Evolutionary conservation across 2,329 filamentous ascomycete species (phyloP).

Genomic region (Colletotrichum orbiculare): DNA sequence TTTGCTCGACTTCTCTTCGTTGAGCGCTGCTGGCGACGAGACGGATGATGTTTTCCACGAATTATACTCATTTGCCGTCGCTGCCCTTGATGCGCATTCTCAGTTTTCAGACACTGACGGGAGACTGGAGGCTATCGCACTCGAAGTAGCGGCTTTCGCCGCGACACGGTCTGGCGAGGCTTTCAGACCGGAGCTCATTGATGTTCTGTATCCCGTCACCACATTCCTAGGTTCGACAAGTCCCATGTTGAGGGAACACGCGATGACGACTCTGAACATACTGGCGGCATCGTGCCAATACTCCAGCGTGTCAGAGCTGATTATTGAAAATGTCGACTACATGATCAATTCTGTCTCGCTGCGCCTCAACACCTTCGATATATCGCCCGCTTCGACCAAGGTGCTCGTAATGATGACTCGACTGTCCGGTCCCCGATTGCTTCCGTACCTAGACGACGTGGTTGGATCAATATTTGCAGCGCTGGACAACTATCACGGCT

Average conservation of each 20-base stretch:
- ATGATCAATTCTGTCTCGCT: constrained; percentile 93
- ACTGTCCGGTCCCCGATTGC: constrained; percentile 81
- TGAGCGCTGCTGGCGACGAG: constrained; percentile 50
- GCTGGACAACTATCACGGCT: constrained; percentile 95
- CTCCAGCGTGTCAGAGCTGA: constrained; percentile 76
- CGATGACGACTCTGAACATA: constrained; percentile 83
- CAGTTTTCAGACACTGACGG: constrained; percentile 69
- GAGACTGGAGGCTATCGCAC: constrained; percentile 79
- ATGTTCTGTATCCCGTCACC: constrained; percentile 90
- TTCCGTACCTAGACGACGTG: constrained; percentile 92
- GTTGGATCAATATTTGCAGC: constrained; percentile 92
- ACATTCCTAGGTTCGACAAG: constrained; percentile 84
- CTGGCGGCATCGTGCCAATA: constrained; percentile 84
- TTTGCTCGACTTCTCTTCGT: constrained; percentile 69
- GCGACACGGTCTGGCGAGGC: constrained; percentile 72
- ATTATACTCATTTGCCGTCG: constrained; percentile 76
- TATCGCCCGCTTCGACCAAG: constrained; percentile 89
- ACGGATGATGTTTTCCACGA: constrained; percentile 67
- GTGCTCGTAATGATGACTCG: constrained; percentile 95
- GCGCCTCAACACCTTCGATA: constrained; percentile 89
- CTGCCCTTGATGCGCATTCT: constrained; percentile 65
- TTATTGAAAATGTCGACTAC: constrained; percentile 94
- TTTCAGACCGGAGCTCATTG: constrained; percentile 88
- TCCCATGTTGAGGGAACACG: constrained; percentile 77
- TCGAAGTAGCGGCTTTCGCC: constrained; percentile 84